A percentile compares a stretch with the other conserved stretches of the same genome.
Evolutionary conservation across 768 basidiomycete species (phyloP).

Genomic region (Trichaptum fuscoviolaceum): DNA sequence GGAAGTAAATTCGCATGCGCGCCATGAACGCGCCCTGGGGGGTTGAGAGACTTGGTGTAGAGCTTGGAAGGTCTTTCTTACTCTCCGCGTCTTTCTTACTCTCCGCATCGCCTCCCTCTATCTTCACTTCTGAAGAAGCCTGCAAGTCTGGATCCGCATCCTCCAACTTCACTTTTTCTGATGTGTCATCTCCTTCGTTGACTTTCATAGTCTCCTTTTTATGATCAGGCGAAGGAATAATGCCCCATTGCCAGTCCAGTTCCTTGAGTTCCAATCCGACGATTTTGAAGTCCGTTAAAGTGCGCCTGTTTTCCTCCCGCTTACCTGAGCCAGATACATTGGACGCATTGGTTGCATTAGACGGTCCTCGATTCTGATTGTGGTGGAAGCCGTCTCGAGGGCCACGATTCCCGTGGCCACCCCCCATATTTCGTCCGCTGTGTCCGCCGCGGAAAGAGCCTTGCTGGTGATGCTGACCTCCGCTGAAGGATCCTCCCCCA

Average conservation of each 20-base stretch:
- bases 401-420: conserved; percentile 12
- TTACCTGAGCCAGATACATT: conserved; percentile 41
- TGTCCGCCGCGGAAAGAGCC: conserved; percentile 44
- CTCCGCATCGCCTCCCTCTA: neutral
- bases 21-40: conserved; percentile 28
- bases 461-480: conserved; percentile 25
- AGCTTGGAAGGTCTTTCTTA: neutral
- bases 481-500: conserved; percentile 37
- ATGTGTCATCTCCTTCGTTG: conserved; percentile 27
- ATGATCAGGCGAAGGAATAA: conserved; percentile 28
- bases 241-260: conserved; percentile 85
- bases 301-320: conserved; percentile 85
- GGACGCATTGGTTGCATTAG: neutral
- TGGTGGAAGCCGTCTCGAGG: conserved; percentile 39
- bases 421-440: conserved; percentile 34
- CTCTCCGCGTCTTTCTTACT: neutral
- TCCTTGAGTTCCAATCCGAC: conserved; percentile 82
- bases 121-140: neutral
- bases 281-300: conserved; percentile 98
- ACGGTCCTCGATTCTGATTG: conserved; percentile 15
- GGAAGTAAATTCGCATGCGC: conserved; percentile 88
- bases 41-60: neutral
- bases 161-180: conserved; percentile 24
- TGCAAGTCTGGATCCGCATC: conserved; percentile 8
- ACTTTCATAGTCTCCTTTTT: conserved; percentile 19